phyloP scores from a whole-genome alignment of 2,329 filamentous ascomycete genomes.

The Diplodia intermedia region DNA sequence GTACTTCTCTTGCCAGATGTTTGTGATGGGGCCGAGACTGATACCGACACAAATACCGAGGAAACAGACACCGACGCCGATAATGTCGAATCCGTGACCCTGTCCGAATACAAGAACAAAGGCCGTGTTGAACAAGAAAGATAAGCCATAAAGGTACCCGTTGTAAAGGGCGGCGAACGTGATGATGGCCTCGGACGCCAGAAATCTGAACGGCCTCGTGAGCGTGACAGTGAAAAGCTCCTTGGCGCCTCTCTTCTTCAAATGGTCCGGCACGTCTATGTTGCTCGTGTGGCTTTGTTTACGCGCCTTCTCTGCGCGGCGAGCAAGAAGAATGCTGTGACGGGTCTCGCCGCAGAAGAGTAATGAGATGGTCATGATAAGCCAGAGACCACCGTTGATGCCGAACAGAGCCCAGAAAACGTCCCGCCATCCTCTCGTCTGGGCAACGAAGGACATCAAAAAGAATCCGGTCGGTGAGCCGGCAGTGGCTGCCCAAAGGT shows the following conservation, averaged over 20 bases:
- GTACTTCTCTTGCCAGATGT: constrained; percentile 54
- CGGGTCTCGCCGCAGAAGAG: constrained; percentile 52
- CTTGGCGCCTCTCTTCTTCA: constrained; percentile 48
- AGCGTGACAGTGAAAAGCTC: constrained; percentile 54
- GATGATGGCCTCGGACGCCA: constrained; percentile 57
- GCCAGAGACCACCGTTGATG: constrained; percentile 54
- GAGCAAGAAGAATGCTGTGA: constrained; percentile 54
- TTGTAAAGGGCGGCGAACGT: constrained; percentile 58
- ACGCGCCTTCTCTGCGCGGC: constrained; percentile 44
- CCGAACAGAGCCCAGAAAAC: constrained; percentile 57
- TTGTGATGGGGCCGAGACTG: constrained; percentile 52
- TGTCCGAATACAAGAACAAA: constrained; percentile 58
- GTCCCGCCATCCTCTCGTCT: constrained; percentile 52
- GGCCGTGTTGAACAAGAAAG: constrained; percentile 59
- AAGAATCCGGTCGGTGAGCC: constrained; percentile 57
- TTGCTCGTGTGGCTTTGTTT: constrained; percentile 38
- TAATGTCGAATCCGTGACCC: constrained; percentile 52
- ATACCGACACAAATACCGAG: constrained; percentile 52
- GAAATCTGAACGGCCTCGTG: constrained; percentile 56
- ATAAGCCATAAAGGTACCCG: constrained; percentile 57
- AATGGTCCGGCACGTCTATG: constrained; percentile 47
- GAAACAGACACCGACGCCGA: constrained; percentile 52
- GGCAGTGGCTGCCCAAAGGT: constrained; percentile 57
- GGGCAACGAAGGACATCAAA: constrained; percentile 55
- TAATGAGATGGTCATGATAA: constrained; percentile 50